A percentile compares a stretch with the other conserved stretches of the same genome.
These are phyloP conservation scores for Selenicereus undatus DNA, from an alignment of 148 eudicot genomes.

Conservation along the genomic window DNA sequence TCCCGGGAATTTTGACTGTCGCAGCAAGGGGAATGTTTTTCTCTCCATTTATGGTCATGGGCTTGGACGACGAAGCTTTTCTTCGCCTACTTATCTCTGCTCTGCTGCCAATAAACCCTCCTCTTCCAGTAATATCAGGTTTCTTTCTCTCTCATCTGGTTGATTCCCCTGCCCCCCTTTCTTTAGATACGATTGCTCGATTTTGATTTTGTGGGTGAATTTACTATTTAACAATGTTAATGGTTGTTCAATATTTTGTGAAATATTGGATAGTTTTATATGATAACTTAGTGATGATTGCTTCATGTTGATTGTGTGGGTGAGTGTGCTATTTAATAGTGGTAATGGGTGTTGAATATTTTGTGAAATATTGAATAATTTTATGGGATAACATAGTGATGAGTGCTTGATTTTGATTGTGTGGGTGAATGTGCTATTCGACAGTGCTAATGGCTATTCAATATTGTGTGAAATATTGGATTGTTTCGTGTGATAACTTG, in stretches of 20 bases:
- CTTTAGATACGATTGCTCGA: neutral
- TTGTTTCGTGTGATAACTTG: neutral
- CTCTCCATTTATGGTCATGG: slow-evolving; percentile 12
- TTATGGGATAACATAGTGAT: neutral
- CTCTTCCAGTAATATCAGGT: slow-evolving; percentile 56
- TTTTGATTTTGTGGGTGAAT: neutral
- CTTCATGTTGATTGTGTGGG: neutral
- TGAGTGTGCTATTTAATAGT: neutral
- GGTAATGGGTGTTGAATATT: neutral
- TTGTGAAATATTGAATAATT: neutral
- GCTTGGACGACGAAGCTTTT: neutral
- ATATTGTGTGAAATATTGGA: neutral
- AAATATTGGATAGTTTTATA: neutral
- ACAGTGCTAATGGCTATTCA: neutral
- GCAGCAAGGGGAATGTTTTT: neutral
- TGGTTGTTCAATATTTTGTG: neutral
- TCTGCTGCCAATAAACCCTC: slow-evolving; percentile 55
- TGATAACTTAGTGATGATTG: neutral
- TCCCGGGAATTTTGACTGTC: slow-evolving; percentile 8
- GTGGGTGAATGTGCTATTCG: neutral
- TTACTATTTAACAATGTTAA: neutral
- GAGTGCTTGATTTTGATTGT: neutral
- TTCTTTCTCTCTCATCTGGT: neutral
- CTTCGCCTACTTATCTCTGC: slow-evolving; percentile 35
- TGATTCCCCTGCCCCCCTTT: neutral